These are phyloP conservation scores for Gaertneriomyces semiglobifer DNA, from an alignment of 192 early-diverging fungal species.

Conservation along the genomic window DNA sequence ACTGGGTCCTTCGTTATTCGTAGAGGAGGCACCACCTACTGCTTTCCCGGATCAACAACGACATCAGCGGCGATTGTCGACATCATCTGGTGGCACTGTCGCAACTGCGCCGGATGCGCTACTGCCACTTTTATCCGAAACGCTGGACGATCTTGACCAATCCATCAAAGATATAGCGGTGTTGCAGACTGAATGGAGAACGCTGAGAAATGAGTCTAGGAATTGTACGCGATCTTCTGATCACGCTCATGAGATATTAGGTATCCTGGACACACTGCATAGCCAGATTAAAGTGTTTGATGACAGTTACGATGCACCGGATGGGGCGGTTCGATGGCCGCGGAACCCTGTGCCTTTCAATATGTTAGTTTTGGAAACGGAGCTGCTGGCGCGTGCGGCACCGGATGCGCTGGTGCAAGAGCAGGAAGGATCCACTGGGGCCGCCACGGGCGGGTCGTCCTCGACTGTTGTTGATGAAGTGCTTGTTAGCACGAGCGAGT, in stretches of 20 bases:
- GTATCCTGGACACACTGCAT: slow-evolving; percentile 11
- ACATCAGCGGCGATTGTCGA: neutral
- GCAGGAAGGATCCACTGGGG: neutral
- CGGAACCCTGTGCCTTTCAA: slow-evolving; percentile 32
- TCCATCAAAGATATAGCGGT: slow-evolving; percentile 8
- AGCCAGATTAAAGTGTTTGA: slow-evolving; percentile 11
- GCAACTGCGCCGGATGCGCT: slow-evolving; percentile 10
- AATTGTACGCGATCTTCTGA: slow-evolving; percentile 18
- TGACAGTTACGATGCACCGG: slow-evolving; percentile 1
- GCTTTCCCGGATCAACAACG: neutral
- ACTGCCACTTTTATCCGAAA: slow-evolving; percentile 23
- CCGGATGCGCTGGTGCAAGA: slow-evolving; percentile 8
- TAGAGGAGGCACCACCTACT: neutral
- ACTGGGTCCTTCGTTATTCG: neutral
- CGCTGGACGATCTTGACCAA: slow-evolving; percentile 21
- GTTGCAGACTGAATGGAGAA: slow-evolving; percentile 1
- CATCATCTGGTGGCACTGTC: slow-evolving; percentile 7
- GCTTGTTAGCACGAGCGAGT: neutral
- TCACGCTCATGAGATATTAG: slow-evolving; percentile 21
- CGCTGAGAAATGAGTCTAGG: neutral
- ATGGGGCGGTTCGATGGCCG: slow-evolving; percentile 19
- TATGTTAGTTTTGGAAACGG: slow-evolving; percentile 27
- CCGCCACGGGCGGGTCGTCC: neutral
- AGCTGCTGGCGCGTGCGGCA: slow-evolving; percentile 22
- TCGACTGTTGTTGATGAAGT: slow-evolving; percentile 9